Evolutionary conservation across 768 basidiomycete genomes (phyloP).

Genomic region (Vararia minispora): DNA sequence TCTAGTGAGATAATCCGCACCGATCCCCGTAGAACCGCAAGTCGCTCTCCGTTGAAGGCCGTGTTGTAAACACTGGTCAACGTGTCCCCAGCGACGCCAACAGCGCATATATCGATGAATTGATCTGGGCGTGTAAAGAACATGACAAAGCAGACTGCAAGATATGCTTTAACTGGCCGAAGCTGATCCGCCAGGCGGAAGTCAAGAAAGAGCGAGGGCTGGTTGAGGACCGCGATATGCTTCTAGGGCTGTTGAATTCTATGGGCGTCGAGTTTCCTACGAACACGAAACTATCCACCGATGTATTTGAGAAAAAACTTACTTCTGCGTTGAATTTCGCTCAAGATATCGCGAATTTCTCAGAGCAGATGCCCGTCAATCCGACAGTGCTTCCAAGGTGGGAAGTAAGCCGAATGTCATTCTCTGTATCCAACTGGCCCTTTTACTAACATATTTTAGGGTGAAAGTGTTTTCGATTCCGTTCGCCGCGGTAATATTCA

Average conservation of each 20-base stretch:
- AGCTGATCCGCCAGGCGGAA: too few species aligned
- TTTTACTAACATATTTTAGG: background rate
- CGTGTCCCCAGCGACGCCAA: too few species aligned
- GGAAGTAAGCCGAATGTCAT: too few species aligned
- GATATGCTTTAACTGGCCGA: too few species aligned
- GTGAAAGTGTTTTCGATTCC: background rate
- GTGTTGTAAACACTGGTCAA: too few species aligned
- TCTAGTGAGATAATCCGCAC: too few species aligned
- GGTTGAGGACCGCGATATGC: slow-evolving; percentile 5
- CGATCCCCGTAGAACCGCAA: too few species aligned
- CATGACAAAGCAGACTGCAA: too few species aligned
- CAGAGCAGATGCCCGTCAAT: background rate
- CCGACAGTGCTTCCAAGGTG: background rate
- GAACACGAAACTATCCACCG: slow-evolving; percentile 3
- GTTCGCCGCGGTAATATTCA: background rate
- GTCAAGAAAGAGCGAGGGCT: too few species aligned
- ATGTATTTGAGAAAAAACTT: slow-evolving; percentile 9
- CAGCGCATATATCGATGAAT: too few species aligned
- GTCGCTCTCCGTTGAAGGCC: too few species aligned
- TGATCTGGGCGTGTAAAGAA: too few species aligned
- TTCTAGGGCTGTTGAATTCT: background rate
- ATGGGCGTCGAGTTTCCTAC: slow-evolving; percentile 11
- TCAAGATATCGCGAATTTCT: slow-evolving; percentile 3
- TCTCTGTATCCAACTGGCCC: background rate
- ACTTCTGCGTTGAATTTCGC: slow-evolving; percentile 6